Evolutionary conservation across 1,139 yeast species (phyloP).

Genomic region (Arxiozyma telluris): DNA sequence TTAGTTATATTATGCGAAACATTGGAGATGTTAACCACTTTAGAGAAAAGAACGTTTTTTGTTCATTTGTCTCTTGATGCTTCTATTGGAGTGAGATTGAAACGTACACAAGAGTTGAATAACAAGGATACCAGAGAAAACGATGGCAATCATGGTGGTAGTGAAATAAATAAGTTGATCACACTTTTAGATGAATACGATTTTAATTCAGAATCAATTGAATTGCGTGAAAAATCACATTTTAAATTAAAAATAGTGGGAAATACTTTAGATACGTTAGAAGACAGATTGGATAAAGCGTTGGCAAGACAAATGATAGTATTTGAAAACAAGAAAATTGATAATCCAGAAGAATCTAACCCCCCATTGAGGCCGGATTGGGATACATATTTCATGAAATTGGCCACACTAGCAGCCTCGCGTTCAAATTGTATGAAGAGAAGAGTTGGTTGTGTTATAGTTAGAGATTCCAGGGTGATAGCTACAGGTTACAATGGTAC

Average conservation of each 20-base stretch:
- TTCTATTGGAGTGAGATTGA: slow-evolving; percentile 48
- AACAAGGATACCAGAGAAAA: neutral
- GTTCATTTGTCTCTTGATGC: slow-evolving; percentile 76
- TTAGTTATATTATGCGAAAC: slow-evolving; percentile 49
- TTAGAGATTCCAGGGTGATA: slow-evolving; percentile 72
- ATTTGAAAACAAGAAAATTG: slow-evolving; percentile 9
- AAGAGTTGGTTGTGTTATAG: slow-evolving; percentile 92
- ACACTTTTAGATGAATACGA: slow-evolving; percentile 14
- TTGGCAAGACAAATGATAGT: slow-evolving; percentile 12
- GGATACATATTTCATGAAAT: slow-evolving; percentile 91
- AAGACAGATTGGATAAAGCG: slow-evolving; percentile 9
- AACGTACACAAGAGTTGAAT: slow-evolving; percentile 34
- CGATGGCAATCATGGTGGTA: neutral
- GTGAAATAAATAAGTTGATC: slow-evolving; percentile 7
- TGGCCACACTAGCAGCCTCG: slow-evolving; percentile 87
- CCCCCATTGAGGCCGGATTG: slow-evolving; percentile 81
- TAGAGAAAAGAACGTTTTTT: slow-evolving; percentile 76
- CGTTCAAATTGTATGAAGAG: slow-evolving; percentile 96
- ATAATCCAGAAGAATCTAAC: slow-evolving; percentile 10
- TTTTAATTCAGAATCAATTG: slow-evolving; percentile 13
- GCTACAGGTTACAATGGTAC: slow-evolving; percentile 98
- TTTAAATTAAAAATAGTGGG: slow-evolving; percentile 16
- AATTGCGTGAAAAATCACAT: slow-evolving; percentile 20
- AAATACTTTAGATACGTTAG: neutral
- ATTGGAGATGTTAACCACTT: slow-evolving; percentile 37